Conservation (phyloP, 2,329 filamentous ascomycete genomes). For the Ambrosiella xylebori region DNA sequence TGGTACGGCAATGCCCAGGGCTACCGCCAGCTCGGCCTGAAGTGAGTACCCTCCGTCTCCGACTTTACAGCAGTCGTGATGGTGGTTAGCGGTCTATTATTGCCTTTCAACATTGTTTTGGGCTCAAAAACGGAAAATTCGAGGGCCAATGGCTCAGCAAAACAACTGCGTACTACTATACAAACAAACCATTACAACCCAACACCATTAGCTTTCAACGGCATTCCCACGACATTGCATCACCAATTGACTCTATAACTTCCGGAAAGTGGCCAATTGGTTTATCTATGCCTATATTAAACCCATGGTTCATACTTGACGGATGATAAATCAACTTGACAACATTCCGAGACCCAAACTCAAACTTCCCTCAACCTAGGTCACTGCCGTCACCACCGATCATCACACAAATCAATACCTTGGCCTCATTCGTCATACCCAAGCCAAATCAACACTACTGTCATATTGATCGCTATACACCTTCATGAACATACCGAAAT, state of each 20-base stretch:
- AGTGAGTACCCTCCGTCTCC: constrained; percentile 29
- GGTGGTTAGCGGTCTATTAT: neutral
- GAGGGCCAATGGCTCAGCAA: neutral
- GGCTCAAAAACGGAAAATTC: neutral
- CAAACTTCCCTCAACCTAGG: neutral
- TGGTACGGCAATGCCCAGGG: constrained; percentile 85
- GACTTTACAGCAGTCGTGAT: neutral
- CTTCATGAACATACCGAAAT: neutral
- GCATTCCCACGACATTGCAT: neutral
- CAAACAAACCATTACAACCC: neutral
- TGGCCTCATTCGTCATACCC: neutral
- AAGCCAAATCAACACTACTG: too few relatives aligned
- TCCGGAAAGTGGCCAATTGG: neutral
- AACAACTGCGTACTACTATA: neutral
- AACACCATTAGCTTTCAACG: neutral
- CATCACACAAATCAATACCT: neutral
- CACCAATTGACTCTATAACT: neutral
- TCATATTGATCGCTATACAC: neutral
- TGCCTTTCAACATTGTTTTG: too few relatives aligned
- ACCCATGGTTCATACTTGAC: neutral
- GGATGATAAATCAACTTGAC: neutral
- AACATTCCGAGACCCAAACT: constrained; percentile 1
- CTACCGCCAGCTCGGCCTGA: constrained; percentile 83
- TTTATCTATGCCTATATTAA: neutral
- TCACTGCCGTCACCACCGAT: neutral